Evolutionary conservation across 2,329 filamentous ascomycete genomes (phyloP), one percentile per base, ranked within the genome.

Genomic region (Aspergillus arachidicola): DNA sequence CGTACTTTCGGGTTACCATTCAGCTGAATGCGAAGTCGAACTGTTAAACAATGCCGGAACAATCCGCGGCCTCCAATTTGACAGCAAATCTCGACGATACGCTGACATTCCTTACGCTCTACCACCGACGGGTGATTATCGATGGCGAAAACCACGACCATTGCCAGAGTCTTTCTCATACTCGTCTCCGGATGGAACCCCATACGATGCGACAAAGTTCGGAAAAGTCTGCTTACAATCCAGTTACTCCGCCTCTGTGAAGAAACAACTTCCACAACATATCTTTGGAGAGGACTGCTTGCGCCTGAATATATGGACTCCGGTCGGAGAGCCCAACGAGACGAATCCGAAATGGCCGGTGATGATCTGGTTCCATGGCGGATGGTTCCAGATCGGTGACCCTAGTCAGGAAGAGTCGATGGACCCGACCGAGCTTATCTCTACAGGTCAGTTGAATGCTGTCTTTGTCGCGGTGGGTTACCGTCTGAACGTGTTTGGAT

Each of bases 221-320:
- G 72, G 73, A 1, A 67, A 76, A 0, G 72, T 81, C 1, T 83
- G 80, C 59, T 78, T 79, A 3, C 81, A 83, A 58, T 72, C 77
- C 32, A 69, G 68, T 16, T 80, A 74, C 50, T 62, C 68, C n/a
- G 57, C 60, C 1, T 64, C 63, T 1, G 68, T 66, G 19, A 62
- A 65, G 21, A 67, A 69, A 19, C 60, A 67, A 10, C 28, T 55
- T 1, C 61, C 70, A 3, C 59, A 69, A 6, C 70, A 73, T 5
- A 58, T 61, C 6, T 79, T 77, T 61, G 75, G 75, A 19, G 83
- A 85, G 63, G 83, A 85, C 68, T 85, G 83, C 55, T 72, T 85
- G 46, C 79, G 79, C 43, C 73, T 82, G 53, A 85, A 85, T 60
- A 78, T 85, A 62, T 85, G 81, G 81, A 79, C 78, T 0, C 82